A percentile compares a stretch with the other conserved stretches of the same genome.
phyloP scores from a whole-genome alignment of 2,329 filamentous ascomycete species.

The Trichoderma aggressivum region DNA sequence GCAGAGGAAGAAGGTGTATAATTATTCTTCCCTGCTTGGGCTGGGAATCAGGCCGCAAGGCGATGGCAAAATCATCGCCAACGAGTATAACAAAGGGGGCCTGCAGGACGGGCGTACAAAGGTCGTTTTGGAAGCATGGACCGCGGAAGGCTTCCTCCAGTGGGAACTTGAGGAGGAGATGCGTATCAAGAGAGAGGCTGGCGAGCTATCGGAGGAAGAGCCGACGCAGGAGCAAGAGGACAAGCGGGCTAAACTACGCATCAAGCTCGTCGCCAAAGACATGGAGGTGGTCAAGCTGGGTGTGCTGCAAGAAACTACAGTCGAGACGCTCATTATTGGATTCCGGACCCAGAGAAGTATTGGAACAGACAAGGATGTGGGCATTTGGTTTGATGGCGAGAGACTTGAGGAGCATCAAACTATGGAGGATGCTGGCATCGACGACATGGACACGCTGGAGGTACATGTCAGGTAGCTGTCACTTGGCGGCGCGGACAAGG shows the following conservation, averaged over 20 bases:
- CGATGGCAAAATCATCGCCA: slow-evolving; percentile 41
- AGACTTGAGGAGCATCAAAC: slow-evolving; percentile 57
- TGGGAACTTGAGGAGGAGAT: slow-evolving; percentile 49
- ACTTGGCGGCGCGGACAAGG: background rate
- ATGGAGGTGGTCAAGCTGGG: slow-evolving; percentile 49
- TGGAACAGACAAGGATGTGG: slow-evolving; percentile 49
- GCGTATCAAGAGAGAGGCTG: slow-evolving; percentile 42
- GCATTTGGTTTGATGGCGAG: slow-evolving; percentile 74
- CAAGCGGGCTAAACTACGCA: slow-evolving; percentile 40
- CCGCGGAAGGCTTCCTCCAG: slow-evolving; percentile 55
- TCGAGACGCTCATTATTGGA: slow-evolving; percentile 59
- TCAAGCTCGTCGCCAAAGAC: slow-evolving; percentile 54
- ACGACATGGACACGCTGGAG: slow-evolving; percentile 72
- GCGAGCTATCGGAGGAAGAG: slow-evolving; percentile 38
- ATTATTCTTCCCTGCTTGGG: slow-evolving; percentile 68
- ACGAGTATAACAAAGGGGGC: slow-evolving; percentile 38
- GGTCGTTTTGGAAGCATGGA: slow-evolving; percentile 77
- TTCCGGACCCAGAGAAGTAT: slow-evolving; percentile 58
- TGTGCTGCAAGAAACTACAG: slow-evolving; percentile 53
- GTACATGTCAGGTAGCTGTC: slow-evolving; percentile 57
- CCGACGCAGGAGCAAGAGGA: slow-evolving; percentile 23
- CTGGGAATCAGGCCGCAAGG: slow-evolving; percentile 55
- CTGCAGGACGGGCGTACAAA: slow-evolving; percentile 50
- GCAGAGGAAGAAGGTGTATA: slow-evolving; percentile 68
- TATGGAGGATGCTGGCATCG: slow-evolving; percentile 66